Evolutionary conservation across 257 asterid genomes (phyloP).

Genomic region (Nicotiana knightiana): DNA sequence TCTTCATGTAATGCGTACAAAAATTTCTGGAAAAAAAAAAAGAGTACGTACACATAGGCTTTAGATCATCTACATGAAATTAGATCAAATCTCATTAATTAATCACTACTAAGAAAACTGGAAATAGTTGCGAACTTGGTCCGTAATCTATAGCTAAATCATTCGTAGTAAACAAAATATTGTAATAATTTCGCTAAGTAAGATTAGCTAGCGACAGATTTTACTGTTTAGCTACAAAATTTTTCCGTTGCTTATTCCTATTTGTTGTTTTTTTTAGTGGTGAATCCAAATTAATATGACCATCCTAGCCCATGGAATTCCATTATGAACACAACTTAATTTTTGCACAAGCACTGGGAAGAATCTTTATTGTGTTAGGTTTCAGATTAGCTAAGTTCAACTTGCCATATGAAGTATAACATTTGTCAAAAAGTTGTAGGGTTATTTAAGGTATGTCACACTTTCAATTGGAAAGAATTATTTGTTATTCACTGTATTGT

Average conservation of each 20-base stretch:
- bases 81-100: not conserved
- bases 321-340: not conserved
- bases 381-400: not conserved
- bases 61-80: constrained; percentile 1
- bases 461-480: not conserved
- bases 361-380: not conserved
- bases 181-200: too few relatives aligned
- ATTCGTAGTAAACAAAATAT: too few relatives aligned
- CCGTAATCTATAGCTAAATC: too few relatives aligned
- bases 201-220: too few relatives aligned
- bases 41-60: not conserved
- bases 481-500: not conserved
- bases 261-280: too few relatives aligned
- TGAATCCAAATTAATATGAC: not conserved
- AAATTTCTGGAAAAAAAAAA: too few relatives aligned
- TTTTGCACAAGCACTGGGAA: not conserved
- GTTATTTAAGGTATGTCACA: not conserved
- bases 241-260: too few relatives aligned
- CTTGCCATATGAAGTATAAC: not conserved
- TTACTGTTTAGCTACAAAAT: too few relatives aligned
- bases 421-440: not conserved
- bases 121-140: too few relatives aligned
- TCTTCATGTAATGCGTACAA: too few relatives aligned
- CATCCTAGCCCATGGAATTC: not conserved
- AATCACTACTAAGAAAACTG: too few relatives aligned